These are phyloP conservation scores for Penicillium antarcticum DNA, from an alignment of 495 filamentous ascomycete genomes.

Conservation along the genomic window DNA sequence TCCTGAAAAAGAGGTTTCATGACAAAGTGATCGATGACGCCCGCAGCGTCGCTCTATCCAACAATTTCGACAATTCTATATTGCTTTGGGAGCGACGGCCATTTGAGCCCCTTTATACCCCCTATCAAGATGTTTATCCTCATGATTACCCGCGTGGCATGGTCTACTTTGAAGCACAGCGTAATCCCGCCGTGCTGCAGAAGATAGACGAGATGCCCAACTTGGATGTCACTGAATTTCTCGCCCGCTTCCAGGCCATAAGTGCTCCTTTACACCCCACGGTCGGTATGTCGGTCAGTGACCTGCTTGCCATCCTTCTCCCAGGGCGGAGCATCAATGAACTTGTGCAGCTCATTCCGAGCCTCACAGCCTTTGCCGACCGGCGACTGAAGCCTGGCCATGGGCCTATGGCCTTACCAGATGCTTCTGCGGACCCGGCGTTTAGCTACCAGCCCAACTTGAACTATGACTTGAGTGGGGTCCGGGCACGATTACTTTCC, in stretches of 20 bases:
- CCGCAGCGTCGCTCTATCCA: constrained; percentile 12
- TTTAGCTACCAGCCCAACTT: constrained; percentile 32
- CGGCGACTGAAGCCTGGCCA: constrained; percentile 31
- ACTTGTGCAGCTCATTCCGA: constrained; percentile 30
- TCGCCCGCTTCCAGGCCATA: constrained; percentile 24
- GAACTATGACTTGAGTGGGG: constrained; percentile 35
- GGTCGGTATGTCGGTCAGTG: constrained; percentile 16
- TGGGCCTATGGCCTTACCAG: constrained; percentile 16
- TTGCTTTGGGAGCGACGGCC: constrained; percentile 63
- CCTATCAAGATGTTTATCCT: constrained; percentile 56
- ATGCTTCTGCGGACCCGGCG: constrained; percentile 15
- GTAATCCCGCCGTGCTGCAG: constrained; percentile 13
- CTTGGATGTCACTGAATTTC: constrained; percentile 4
- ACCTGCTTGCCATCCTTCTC: constrained; percentile 26
- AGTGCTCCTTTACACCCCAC: constrained; percentile 20
- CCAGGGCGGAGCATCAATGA: constrained; percentile 24
- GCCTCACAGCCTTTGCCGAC: constrained; percentile 24
- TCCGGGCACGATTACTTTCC: constrained; percentile 23
- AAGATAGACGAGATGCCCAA: constrained; percentile 13
- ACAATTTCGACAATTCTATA: constrained; percentile 38
- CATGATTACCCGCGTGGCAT: constrained; percentile 16
- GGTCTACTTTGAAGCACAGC: constrained; percentile 39
- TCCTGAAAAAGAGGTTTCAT: constrained; percentile 6
- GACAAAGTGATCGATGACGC: constrained; percentile 20
- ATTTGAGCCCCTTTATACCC: constrained; percentile 52